Base-by-base conservation (phyloP, 2,329 filamentous ascomycete genomes). In the Xylaria sp. region DNA sequence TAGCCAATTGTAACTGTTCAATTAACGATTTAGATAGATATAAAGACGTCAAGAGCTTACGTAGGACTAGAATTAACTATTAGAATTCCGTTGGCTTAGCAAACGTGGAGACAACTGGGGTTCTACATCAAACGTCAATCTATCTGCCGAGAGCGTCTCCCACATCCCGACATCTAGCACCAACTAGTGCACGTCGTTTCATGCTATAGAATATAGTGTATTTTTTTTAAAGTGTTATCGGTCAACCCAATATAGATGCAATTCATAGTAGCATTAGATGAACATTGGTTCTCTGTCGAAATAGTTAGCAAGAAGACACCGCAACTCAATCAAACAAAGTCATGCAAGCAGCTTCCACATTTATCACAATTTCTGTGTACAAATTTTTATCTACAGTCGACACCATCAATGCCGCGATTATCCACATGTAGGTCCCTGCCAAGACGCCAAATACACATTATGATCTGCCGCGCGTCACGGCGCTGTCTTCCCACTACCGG, bases 151-250 rank as follows among this genome's bases (percentile, higher is more conserved):
- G 32, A 45, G 34, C 6, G 46, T 50, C 45, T n/a, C 61, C 61
- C 61, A 64, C 61, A 64, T 58, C 61, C 61, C 61, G 60, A 20
- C 4, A 10, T 32, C 53, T 56, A 41, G 32, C 43, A 13, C 30
- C 8, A 5, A 20, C 53, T 25, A 36, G 13, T 41, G 18, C 36
- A 18, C 7, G 46, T 6, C 13, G 28, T 30, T 30, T 50, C 25
- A 50, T 30, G 46, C 46, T 50, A 28, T 50, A 50, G 23, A 50
- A 28, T 30, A 18, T 46, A 23, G 43, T 12, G 23, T 23, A 45
- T 45, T 45, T 45, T 45, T 4, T 48, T 7, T 48, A 3, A 12
- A 25, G 28, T 41, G 0, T 48, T 15, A 28, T 20, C 4, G 5
- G 2, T 20, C 25, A n/a, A 15, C 4, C 15, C 7, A 13, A 5